Conservation (phyloP, 2,329 filamentous ascomycete species). For the Fusarium sp. region DNA sequence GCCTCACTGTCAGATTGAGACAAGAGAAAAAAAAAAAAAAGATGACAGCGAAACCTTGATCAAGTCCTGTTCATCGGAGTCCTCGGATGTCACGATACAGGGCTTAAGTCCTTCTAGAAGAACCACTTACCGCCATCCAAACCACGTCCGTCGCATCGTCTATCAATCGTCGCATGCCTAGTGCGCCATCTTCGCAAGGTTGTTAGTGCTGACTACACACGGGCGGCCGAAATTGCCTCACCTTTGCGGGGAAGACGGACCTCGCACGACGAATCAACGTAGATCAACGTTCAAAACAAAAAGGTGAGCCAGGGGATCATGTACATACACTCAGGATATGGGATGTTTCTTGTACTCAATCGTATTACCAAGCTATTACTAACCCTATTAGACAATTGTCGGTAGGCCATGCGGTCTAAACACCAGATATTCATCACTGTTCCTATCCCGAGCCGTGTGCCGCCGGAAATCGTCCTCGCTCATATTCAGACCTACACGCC, state of each 20-base stretch:
- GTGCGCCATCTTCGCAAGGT: conserved; percentile 5
- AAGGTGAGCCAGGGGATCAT: conserved; percentile 4
- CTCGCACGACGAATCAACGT: conserved; percentile 13
- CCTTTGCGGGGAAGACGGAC: conserved; percentile 19
- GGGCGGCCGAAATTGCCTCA: conserved; percentile 20
- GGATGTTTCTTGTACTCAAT: background rate
- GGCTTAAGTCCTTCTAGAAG: background rate
- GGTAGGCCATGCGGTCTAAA: conserved; percentile 28
- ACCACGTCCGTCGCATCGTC: background rate
- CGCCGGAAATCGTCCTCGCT: conserved; percentile 31
- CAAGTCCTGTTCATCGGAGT: background rate
- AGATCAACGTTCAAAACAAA: background rate
- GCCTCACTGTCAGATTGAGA: conserved; percentile 1
- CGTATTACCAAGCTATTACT: conserved; percentile 18
- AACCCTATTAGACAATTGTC: conserved; percentile 8
- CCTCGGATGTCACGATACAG: background rate
- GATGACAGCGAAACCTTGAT: background rate
- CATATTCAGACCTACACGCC: conserved; percentile 34
- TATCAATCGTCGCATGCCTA: background rate
- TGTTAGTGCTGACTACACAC: conserved; percentile 6
- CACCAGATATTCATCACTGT: conserved; percentile 26
- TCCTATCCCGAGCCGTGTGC: conserved; percentile 29
- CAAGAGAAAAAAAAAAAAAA: background rate
- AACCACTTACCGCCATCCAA: background rate
- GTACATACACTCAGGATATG: background rate